Evolutionary conservation across 371 early-diverging fungal genomes (phyloP).

Genomic region (Zychaea mexicana): DNA sequence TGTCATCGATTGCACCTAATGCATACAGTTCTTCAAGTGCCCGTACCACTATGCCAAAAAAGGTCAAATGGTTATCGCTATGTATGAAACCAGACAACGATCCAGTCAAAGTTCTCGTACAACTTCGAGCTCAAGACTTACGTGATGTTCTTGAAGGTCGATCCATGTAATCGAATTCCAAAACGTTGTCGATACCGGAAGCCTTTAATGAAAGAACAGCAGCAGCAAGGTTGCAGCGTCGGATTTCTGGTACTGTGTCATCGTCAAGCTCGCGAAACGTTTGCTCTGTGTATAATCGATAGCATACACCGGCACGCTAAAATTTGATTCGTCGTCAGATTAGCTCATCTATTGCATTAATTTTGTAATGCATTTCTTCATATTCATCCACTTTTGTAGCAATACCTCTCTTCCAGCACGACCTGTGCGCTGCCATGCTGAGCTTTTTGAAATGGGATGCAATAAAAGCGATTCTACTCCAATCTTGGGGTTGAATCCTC

Average conservation of each 20-base stretch:
- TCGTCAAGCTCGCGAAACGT: conserved; percentile 81
- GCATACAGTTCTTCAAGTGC: conserved; percentile 90
- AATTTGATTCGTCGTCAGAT: no score
- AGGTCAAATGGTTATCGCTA: conserved; percentile 9
- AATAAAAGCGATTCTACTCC: conserved; percentile 89
- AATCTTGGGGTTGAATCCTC: conserved; percentile 94
- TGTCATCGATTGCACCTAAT: conserved; percentile 86
- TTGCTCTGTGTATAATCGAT: conserved; percentile 93
- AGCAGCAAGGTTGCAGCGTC: conserved; percentile 85
- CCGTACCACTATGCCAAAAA: conserved; percentile 53
- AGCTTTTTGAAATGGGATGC: conserved; percentile 90
- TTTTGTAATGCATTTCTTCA: no score
- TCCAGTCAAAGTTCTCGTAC: not conserved
- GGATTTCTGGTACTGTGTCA: conserved; percentile 93
- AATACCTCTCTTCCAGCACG: conserved; percentile 95
- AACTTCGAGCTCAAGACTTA: conserved; percentile 24
- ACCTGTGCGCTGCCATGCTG: conserved; percentile 96
- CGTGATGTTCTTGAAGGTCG: conserved; percentile 76
- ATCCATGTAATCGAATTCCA: conserved; percentile 95
- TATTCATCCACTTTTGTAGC: no score
- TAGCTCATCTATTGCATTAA: no score
- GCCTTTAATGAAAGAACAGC: conserved; percentile 89
- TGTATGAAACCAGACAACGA: no score
- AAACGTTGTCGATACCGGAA: conserved; percentile 85
- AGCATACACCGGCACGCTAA: conserved; percentile 66